Evolutionary conservation across 106 monocot genomes (phyloP), one percentile per base, ranked within the genome.

Genomic region (Xerophyta viscosa): DNA sequence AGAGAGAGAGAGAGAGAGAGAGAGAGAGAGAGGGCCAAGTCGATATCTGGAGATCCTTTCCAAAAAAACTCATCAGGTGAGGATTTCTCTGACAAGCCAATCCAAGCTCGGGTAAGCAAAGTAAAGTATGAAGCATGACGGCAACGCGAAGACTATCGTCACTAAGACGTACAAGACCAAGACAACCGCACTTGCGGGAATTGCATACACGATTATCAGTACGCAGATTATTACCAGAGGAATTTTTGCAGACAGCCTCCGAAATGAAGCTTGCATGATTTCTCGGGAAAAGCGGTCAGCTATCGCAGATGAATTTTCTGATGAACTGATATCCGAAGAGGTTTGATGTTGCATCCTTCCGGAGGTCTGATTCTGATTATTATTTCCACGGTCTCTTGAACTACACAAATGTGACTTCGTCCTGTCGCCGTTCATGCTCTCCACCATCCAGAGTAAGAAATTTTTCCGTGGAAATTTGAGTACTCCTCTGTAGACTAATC

Each of bases 81-180:
- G 55, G 27, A 82, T 77, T 53, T 77, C 76, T 60, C 72, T 76
- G 21, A 72, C 42, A 60, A 82, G 76, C 81, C 81, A 82, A 68
- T 76, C 76, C 37, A 82, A 56, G 48, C 59, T 77, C 6, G 76
- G 81, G 57, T 76, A 82, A 3, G 81, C 81, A 68, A 82, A 82
- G 67, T 71, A 77, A 19, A 82, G 42, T 21, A 82, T 69, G 27
- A 77, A 48, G 56, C 71, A 68, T 1, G 76, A 82, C 41, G 82
- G 72, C 64, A 81, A 48, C 3, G 80, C 80, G 42, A 81, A 66
- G 30, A 81, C 29, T 13, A 81, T 11, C 6, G 75, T 81, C 7
- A 75, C 42, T 20, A 81, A 54, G 31, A 75, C 31, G 63, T 75
- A 81, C 37, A 81, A 20, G 21, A 61, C 56, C 29, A 81, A 44